Evolutionary conservation across 2,329 filamentous ascomycete genomes (phyloP).

Genomic region (Beauveria caledonica): DNA sequence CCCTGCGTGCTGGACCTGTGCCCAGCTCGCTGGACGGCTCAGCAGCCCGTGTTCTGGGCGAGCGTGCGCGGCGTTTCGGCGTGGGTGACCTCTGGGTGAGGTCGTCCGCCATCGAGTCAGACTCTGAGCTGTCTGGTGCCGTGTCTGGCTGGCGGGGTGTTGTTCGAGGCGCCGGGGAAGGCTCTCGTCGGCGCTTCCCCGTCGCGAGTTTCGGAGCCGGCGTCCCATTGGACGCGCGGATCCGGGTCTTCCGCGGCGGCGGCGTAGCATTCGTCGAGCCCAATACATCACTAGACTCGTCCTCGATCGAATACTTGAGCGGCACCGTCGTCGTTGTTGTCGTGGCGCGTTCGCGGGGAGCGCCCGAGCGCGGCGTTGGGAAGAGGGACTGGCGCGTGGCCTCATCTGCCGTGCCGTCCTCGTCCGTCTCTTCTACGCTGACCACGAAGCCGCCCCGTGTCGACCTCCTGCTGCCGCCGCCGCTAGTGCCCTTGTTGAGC

Average conservation of each 20-base stretch:
- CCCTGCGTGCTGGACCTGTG: conserved; percentile 13
- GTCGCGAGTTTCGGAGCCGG: conserved; percentile 34
- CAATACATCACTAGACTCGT: conserved; percentile 26
- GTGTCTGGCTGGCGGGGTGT: conserved; percentile 27
- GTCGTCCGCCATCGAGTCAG: conserved; percentile 6
- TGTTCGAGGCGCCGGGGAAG: conserved; percentile 35
- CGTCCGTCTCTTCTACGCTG: conserved; percentile 48
- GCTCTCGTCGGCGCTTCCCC: conserved; percentile 33
- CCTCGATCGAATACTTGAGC: conserved; percentile 34
- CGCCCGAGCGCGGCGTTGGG: conserved; percentile 33
- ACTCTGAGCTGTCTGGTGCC: conserved; percentile 15
- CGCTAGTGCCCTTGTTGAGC: conserved; percentile 42
- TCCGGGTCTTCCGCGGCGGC: conserved; percentile 37
- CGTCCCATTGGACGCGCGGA: conserved; percentile 43
- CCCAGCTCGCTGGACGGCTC: conserved; percentile 22
- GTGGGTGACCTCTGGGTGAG: conserved; percentile 1
- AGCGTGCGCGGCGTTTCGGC: conserved; percentile 11
- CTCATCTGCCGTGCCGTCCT: conserved; percentile 24
- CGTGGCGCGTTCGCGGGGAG: conserved; percentile 33
- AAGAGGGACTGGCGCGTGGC: conserved; percentile 34
- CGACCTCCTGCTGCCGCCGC: conserved; percentile 23
- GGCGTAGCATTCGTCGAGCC: conserved; percentile 26
- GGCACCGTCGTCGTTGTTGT: conserved; percentile 46
- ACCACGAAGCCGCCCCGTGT: conserved; percentile 45
- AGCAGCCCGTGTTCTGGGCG: conserved; percentile 11